Percentiles rank a stretch among this genome's conserved stretches.
Conservation (phyloP, 1,284 basidiomycete genomes). For the Ustilago cynodontis region DNA sequence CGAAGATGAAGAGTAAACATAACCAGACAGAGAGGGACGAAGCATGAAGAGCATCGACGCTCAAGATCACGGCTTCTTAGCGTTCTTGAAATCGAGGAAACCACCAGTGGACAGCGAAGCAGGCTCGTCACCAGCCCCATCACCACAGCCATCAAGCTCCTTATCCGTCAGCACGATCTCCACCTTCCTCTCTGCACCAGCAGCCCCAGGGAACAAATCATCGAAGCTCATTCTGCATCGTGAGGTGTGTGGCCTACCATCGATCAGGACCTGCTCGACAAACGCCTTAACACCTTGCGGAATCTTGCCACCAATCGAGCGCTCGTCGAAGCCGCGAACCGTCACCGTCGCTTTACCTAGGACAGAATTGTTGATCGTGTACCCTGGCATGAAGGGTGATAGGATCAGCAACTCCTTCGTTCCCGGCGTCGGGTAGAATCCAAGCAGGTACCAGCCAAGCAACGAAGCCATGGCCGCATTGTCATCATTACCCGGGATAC, state of each 20-base stretch:
- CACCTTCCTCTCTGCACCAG: conserved; percentile 29
- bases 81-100: conserved; percentile 25
- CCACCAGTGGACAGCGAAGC: conserved; percentile 46
- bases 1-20: conserved; percentile 16
- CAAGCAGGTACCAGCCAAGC: conserved; percentile 75
- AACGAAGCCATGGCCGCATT: conserved; percentile 79
- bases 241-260: conserved; percentile 42
- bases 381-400: conserved; percentile 58
- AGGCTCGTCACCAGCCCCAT: conserved; percentile 17
- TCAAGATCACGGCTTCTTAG: not conserved
- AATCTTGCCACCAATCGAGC: conserved; percentile 28
- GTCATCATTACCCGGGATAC: conserved; percentile 73
- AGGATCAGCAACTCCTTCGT: conserved; percentile 59
- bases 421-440: conserved; percentile 75
- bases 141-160: conserved; percentile 41
- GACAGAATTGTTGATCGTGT: conserved; percentile 57
- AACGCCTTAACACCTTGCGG: conserved; percentile 41
- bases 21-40: not conserved
- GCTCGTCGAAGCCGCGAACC: conserved; percentile 49
- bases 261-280: conserved; percentile 38
- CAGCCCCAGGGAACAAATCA: conserved; percentile 46
- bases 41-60: not conserved
- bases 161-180: conserved; percentile 40
- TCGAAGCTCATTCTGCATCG: conserved; percentile 50
- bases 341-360: conserved; percentile 52